Conservation (phyloP, 2,329 filamentous ascomycete genomes). For the Aureobasidium sp. region DNA sequence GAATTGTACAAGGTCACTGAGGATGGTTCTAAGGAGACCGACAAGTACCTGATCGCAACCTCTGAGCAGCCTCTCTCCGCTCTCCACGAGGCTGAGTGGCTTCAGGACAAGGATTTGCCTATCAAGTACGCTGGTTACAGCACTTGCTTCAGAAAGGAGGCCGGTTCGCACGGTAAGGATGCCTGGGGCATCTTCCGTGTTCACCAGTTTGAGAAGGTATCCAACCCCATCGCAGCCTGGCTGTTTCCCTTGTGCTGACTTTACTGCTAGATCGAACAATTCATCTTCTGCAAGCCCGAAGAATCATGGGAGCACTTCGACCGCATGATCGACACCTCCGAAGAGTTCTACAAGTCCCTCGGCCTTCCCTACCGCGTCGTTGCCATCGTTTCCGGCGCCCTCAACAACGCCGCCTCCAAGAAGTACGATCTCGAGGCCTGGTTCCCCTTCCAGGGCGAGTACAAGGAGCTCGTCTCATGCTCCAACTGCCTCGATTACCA, state of each 20-base stretch:
- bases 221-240: neutral
- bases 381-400: conserved; percentile 87
- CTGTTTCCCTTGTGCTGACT: neutral
- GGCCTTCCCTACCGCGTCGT: conserved; percentile 86
- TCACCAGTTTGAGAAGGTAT: conserved; percentile 90
- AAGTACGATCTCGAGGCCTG: conserved; percentile 95
- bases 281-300: conserved; percentile 72
- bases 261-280: conserved; percentile 54
- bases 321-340: conserved; percentile 79
- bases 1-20: conserved; percentile 93
- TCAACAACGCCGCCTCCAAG: conserved; percentile 84
- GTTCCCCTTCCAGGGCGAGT: conserved; percentile 94
- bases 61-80: conserved; percentile 93
- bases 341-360: conserved; percentile 91
- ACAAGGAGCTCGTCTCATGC: conserved; percentile 96
- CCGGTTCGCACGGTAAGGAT: conserved; percentile 82
- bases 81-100: conserved; percentile 82
- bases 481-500: conserved; percentile 99
- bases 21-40: conserved; percentile 68
- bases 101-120: conserved; percentile 73
- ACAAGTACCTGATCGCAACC: conserved; percentile 77
- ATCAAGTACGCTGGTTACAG: conserved; percentile 85
- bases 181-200: conserved; percentile 98
- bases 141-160: conserved; percentile 93
- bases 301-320: conserved; percentile 92